These are phyloP conservation scores for Pisolithus microcarpus DNA, from an alignment of 768 basidiomycete species.

Conservation along the genomic window DNA sequence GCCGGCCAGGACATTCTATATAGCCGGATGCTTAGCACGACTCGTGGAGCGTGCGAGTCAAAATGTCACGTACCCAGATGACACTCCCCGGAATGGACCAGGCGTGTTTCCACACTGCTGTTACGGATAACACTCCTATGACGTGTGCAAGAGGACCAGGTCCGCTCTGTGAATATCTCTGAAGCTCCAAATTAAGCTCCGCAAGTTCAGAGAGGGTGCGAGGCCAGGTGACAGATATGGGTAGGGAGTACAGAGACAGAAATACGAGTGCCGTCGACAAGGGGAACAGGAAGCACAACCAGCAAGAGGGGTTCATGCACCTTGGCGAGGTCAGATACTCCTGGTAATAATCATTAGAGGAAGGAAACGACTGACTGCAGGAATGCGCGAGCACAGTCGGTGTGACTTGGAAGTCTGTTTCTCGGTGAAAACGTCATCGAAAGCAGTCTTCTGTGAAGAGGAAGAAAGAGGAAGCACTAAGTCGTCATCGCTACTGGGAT, in stretches of 20 bases:
- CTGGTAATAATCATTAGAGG: conserved; percentile 5
- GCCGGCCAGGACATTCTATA: conserved; percentile 82
- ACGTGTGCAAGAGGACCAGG: conserved; percentile 63
- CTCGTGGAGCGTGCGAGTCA: background rate
- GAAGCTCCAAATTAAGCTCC: conserved; percentile 66
- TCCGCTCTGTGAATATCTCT: conserved; percentile 72
- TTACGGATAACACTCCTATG: conserved; percentile 71
- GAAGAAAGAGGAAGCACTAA: conserved; percentile 51
- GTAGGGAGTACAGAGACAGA: conserved; percentile 44
- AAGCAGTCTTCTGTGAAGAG: conserved; percentile 40
- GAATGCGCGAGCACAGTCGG: conserved; percentile 25
- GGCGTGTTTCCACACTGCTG: conserved; percentile 92
- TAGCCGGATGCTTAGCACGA: conserved; percentile 8
- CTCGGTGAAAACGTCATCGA: conserved; percentile 37
- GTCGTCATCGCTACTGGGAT: conserved; percentile 33
- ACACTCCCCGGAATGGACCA: conserved; percentile 97
- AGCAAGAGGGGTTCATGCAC: conserved; percentile 61
- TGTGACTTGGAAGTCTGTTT: conserved; percentile 26
- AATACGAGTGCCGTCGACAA: conserved; percentile 55
- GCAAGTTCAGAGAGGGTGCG: conserved; percentile 69
- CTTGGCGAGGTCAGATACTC: conserved; percentile 20
- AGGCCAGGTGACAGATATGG: conserved; percentile 72
- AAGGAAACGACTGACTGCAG: conserved; percentile 26
- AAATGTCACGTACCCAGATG: conserved; percentile 57
- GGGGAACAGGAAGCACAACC: conserved; percentile 57